These are phyloP conservation scores for Apiospora koreana DNA, from an alignment of 2,329 filamentous ascomycete genomes.

Conservation along the genomic window DNA sequence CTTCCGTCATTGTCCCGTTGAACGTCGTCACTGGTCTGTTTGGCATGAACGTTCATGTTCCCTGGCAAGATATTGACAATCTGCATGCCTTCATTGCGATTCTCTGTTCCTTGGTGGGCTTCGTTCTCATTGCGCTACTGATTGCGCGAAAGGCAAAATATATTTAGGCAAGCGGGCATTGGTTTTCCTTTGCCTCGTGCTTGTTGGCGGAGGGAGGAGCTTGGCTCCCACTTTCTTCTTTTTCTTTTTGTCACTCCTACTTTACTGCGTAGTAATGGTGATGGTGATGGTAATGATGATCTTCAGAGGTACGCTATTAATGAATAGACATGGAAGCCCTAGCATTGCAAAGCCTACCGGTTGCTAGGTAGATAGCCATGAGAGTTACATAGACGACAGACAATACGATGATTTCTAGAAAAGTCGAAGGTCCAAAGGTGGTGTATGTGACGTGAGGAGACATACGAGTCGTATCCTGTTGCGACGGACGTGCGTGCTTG, in stretches of 20 bases:
- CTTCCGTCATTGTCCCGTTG: constrained; percentile 92
- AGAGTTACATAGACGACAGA: neutral
- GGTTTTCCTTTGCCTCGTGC: neutral
- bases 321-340: neutral
- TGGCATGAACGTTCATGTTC: constrained; percentile 83
- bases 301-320: neutral
- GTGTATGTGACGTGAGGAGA: neutral
- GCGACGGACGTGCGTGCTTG: neutral
- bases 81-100: constrained; percentile 63
- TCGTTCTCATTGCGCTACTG: constrained; percentile 49
- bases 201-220: neutral
- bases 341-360: neutral
- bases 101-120: constrained; percentile 55
- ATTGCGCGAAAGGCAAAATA: constrained; percentile 47
- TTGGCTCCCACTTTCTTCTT: neutral
- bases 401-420: constrained; percentile 1
- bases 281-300: constrained; percentile 5
- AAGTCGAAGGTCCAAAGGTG: neutral
- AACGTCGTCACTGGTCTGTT: constrained; percentile 88
- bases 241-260: neutral
- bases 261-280: constrained; percentile 3
- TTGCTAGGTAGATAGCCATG: neutral
- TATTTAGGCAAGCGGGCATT: constrained; percentile 36
- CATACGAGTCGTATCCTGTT: neutral
- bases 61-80: constrained; percentile 52